phyloP scores from a whole-genome alignment of 345 rosid species.

The Gossypium herbaceum region DNA sequence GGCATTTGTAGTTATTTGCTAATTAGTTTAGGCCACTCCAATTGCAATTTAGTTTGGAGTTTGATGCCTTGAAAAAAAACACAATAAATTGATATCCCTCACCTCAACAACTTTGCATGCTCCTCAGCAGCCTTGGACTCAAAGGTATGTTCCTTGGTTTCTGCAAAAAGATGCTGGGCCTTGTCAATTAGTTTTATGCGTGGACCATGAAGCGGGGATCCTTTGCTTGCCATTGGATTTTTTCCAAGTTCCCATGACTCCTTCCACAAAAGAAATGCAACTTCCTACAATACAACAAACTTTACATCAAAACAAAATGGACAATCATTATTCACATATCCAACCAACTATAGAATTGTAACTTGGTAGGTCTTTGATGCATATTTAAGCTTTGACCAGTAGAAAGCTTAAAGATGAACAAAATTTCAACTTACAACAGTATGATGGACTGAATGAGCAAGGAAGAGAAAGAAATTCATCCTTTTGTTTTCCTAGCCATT shows the following conservation, averaged over 20 bases:
- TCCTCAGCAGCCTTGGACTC: conserved; percentile 99
- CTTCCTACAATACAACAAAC: conserved; percentile 51
- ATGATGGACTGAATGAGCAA: neutral
- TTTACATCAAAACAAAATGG: conserved; percentile 2
- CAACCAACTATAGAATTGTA: neutral
- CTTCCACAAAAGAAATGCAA: conserved; percentile 91
- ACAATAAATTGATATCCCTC: conserved; percentile 17
- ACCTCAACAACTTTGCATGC: conserved; percentile 92
- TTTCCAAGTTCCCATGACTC: conserved; percentile 91
- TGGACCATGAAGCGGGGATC: conserved; percentile 94
- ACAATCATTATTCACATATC: conserved; percentile 1
- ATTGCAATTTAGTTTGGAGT: conserved; percentile 7
- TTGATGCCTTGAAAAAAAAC: conserved; percentile 2
- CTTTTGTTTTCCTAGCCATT: neutral
- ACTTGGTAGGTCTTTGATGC: neutral
- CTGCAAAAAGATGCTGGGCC: conserved; percentile 66
- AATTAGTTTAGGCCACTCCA: neutral
- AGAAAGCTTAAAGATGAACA: neutral
- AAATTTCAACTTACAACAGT: neutral
- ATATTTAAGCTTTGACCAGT: neutral
- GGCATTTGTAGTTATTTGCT: neutral
- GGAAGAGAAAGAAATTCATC: neutral
- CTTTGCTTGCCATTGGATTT: conserved; percentile 96
- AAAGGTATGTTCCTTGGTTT: conserved; percentile 86
- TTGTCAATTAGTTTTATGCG: conserved; percentile 88